Conservation (phyloP, 108 stramenopile genomes). For the Mayamaea pseudoterrestris region DNA sequence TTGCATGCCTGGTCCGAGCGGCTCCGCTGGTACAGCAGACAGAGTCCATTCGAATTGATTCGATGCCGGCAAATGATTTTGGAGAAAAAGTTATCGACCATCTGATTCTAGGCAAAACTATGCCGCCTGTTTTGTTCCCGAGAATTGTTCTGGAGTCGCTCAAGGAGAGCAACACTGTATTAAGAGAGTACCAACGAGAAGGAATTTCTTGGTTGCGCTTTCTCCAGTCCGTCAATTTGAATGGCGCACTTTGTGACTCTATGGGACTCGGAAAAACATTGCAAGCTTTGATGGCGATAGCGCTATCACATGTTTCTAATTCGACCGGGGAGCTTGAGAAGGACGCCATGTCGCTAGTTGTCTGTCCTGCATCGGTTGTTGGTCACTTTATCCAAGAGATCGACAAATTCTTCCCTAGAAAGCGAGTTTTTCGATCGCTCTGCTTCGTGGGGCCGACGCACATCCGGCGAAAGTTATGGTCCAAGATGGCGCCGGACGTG, state of each 20-base stretch:
- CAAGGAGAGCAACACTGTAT: conserved; percentile 16
- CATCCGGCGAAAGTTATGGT: conserved; percentile 16
- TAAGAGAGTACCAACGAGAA: conserved; percentile 77
- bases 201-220: conserved; percentile 80
- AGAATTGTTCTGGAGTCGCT: conserved; percentile 20
- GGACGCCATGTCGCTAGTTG: conserved; percentile 32
- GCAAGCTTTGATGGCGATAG: conserved; percentile 55
- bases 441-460: conserved; percentile 26
- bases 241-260: conserved; percentile 78
- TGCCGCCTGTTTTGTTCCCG: conserved; percentile 51
- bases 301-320: conserved; percentile 31
- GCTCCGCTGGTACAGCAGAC: conserved; percentile 52
- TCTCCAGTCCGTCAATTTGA: conserved; percentile 58
- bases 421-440: conserved; percentile 30
- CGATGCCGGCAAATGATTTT: conserved; percentile 5
- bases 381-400: conserved; percentile 80
- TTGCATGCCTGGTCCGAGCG: conserved; percentile 58
- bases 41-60: conserved; percentile 4
- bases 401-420: conserved; percentile 42
- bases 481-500: conserved; percentile 13
- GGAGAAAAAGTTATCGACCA: conserved; percentile 61
- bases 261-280: conserved; percentile 85
- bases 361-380: conserved; percentile 78
- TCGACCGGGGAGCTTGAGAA: conserved; percentile 1
- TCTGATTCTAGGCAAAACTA: conserved; percentile 71